Percentiles rank a stretch among this genome's conserved stretches.
Evolutionary conservation across 2,329 filamentous ascomycete species (phyloP).

Genomic region (Xylariaceae sp.): DNA sequence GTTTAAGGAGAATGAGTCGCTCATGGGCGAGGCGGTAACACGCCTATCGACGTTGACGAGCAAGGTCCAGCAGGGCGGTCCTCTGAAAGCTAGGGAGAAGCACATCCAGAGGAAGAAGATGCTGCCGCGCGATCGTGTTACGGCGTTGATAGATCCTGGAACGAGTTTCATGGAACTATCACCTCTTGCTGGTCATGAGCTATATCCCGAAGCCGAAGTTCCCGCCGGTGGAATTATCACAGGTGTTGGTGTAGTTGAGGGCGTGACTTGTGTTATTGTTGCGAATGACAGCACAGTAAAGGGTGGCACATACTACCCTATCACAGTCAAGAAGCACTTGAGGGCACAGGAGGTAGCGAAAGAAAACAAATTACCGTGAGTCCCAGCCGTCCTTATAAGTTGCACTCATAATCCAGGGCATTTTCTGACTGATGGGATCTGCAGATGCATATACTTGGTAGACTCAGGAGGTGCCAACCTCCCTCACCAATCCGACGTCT

Average conservation of each 20-base stretch:
- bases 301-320: slow-evolving; percentile 92
- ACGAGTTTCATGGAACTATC: slow-evolving; percentile 92
- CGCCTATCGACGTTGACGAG: slow-evolving; percentile 65
- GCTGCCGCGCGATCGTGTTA: slow-evolving; percentile 84
- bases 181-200: slow-evolving; percentile 76
- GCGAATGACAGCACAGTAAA: slow-evolving; percentile 97
- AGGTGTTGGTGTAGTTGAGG: slow-evolving; percentile 82
- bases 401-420: no score
- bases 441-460: slow-evolving; percentile 84
- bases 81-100: slow-evolving; percentile 78
- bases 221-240: slow-evolving; percentile 89
- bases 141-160: slow-evolving; percentile 80
- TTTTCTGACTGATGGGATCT: neutral
- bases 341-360: slow-evolving; percentile 85
- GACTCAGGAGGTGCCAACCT: slow-evolving; percentile 94
- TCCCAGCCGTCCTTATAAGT: no score
- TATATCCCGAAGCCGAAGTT: slow-evolving; percentile 83
- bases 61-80: slow-evolving; percentile 68
- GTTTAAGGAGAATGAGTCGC: slow-evolving; percentile 72
- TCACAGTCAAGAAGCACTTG: slow-evolving; percentile 96
- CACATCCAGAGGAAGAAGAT: slow-evolving; percentile 87
- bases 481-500: slow-evolving; percentile 91
- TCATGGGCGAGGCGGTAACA: slow-evolving; percentile 69
- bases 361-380: slow-evolving; percentile 69
- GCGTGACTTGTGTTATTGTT: slow-evolving; percentile 86